Conservation (phyloP, 169 alveolate genomes). For the Plasmodium adleri region DNA sequence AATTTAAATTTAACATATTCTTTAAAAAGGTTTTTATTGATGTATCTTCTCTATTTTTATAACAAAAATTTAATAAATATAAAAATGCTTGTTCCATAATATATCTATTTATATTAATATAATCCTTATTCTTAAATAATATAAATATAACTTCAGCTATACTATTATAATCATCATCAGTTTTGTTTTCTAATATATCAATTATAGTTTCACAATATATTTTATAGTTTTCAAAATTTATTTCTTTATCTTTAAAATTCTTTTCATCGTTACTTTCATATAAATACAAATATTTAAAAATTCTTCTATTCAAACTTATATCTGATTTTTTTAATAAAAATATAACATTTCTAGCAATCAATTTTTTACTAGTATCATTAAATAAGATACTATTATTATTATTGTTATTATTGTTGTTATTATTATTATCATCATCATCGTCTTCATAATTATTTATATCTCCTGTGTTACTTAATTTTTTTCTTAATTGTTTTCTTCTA, state of each 20-base stretch:
- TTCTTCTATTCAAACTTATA: conserved; percentile 52
- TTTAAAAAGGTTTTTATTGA: conserved; percentile 10
- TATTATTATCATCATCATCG: not conserved
- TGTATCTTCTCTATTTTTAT: conserved; percentile 20
- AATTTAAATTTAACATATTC: conserved; percentile 28
- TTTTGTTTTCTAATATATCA: conserved; percentile 43
- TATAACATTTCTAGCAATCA: conserved; percentile 41
- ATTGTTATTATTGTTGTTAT: not conserved
- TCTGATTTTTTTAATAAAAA: conserved; percentile 43
- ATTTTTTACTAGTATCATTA: conserved; percentile 50
- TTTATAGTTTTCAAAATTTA: conserved; percentile 33
- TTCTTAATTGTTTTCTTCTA: not conserved
- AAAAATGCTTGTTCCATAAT: conserved; percentile 35
- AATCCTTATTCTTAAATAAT: conserved; percentile 40
- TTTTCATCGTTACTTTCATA: conserved; percentile 64
- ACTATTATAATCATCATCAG: conserved; percentile 10
- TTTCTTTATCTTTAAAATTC: conserved; percentile 15
- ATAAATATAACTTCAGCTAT: conserved; percentile 28
- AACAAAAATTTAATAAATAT: conserved; percentile 36
- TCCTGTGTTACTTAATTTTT: not conserved
- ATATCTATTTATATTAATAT: conserved; percentile 19
- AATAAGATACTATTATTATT: not conserved
- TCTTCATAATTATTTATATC: not conserved
- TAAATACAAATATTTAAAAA: conserved; percentile 33
- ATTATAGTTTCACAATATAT: conserved; percentile 23